These are phyloP conservation scores for Candida easanensis DNA, from an alignment of 805 yeast genomes.

Conservation along the genomic window DNA sequence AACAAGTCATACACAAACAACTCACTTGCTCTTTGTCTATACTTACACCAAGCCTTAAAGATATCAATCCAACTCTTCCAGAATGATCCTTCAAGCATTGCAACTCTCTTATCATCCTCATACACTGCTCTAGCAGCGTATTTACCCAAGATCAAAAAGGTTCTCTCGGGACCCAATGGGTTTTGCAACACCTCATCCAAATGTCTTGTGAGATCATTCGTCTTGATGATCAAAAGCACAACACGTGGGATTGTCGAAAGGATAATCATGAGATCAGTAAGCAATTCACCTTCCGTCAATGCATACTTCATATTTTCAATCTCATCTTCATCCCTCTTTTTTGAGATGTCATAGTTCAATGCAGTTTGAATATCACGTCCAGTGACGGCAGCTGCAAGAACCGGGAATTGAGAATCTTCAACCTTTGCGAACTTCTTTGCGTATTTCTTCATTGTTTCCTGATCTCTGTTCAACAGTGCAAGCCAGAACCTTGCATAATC, in stretches of 20 bases:
- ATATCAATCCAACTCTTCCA: conserved; percentile 19
- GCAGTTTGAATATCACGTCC: conserved; percentile 88
- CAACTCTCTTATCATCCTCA: conserved; percentile 55
- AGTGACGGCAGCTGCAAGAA: conserved; percentile 91
- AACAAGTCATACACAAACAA: conserved; percentile 19
- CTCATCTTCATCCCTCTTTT: conserved; percentile 58
- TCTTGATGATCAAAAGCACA: conserved; percentile 82
- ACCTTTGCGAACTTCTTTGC: conserved; percentile 81
- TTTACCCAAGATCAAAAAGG: conserved; percentile 83
- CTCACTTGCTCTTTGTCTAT: conserved; percentile 16
- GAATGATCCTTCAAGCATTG: conserved; percentile 1
- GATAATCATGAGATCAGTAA: conserved; percentile 76
- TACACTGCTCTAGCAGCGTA: conserved; percentile 84
- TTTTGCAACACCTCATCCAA: conserved; percentile 79
- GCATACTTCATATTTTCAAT: conserved; percentile 62
- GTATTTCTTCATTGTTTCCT: conserved; percentile 62
- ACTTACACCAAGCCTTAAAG: conserved; percentile 28
- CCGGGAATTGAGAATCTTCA: conserved; percentile 69
- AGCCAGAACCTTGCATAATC: conserved; percentile 93
- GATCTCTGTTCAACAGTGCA: conserved; percentile 72
- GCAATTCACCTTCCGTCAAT: conserved; percentile 56
- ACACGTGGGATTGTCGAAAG: conserved; percentile 79
- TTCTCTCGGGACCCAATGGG: conserved; percentile 84
- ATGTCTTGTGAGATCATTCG: conserved; percentile 89
- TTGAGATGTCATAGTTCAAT: conserved; percentile 56